Evolutionary conservation across 2,329 filamentous ascomycete genomes (phyloP), one percentile per base, ranked within the genome.

Genomic region (Neurospora sp.): DNA sequence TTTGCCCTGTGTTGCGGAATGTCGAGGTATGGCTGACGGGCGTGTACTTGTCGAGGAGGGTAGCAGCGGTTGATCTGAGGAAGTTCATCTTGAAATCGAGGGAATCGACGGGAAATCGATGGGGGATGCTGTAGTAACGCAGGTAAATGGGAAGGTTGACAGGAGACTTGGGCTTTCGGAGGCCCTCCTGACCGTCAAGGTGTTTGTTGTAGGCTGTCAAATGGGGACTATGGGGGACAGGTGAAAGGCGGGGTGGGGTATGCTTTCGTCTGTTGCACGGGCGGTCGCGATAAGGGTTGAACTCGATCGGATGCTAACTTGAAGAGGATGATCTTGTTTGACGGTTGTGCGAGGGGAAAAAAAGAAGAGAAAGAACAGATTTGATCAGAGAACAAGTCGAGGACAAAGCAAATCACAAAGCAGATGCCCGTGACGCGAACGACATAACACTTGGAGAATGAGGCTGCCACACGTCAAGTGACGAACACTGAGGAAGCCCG

Each of bases 1-100:
- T 96, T 83, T 98, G 92, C 74, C 96, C 96, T 4, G 94, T 97
- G 76, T 88, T 87, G 76, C 95, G 92, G 82, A 99, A 99, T 74
- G 92, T 98, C 3, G 95, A 98, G 68, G 89, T 96, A 80, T 97
- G 90, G 71, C 89, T 89, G 77, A 97, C 90, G 52, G 94, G 94
- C 12, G 95, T 93, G 81, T 96, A 95, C 76, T 90, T 91, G 82
- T 98, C 96, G 76, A 95, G 92, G 78, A 97, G 89, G 75, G 90
- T 93, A 81, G 97, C 96, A 80, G 97, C 90, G 68, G 93, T 95
- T 69, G 93, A 97, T 81, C 96, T 93, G 77, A 97, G 87, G 83
- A 94, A 90, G 80, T 96, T 96, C 92, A 97, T 97, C 71, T 74
- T 82, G 77, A 15, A 40, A 28, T 33, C 11, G 10, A 6, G 33